Conservation (phyloP, 1,284 basidiomycete species). For the Cutaneotrichosporon cutaneum region DNA sequence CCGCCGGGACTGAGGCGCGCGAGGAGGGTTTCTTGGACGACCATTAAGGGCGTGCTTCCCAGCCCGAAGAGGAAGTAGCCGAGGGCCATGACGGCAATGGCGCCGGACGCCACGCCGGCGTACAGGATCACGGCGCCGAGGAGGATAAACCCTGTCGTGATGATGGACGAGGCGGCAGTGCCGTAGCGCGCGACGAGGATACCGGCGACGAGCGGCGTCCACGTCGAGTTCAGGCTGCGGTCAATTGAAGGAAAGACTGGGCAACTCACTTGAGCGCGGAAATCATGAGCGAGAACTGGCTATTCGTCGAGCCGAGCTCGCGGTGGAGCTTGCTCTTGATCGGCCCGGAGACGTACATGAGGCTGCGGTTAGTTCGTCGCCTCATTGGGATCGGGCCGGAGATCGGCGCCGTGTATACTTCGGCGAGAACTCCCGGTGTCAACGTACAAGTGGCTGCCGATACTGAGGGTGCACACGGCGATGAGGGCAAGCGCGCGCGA, state of each 20-base stretch:
- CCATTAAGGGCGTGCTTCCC: slow-evolving; percentile 71
- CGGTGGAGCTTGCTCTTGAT: slow-evolving; percentile 68
- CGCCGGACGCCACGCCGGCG: slow-evolving; percentile 22
- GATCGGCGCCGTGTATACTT: background rate
- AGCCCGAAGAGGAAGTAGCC: slow-evolving; percentile 68
- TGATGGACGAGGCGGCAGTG: slow-evolving; percentile 58
- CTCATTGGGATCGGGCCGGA: too few relatives aligned
- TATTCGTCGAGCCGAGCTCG: slow-evolving; percentile 71
- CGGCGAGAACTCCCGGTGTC: background rate
- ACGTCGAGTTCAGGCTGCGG: slow-evolving; percentile 68
- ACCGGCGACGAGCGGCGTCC: slow-evolving; percentile 73
- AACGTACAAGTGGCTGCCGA: slow-evolving; percentile 71
- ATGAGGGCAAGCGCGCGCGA: slow-evolving; percentile 57
- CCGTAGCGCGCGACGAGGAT: slow-evolving; percentile 63
- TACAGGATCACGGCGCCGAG: slow-evolving; percentile 56
- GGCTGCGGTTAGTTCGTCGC: slow-evolving; percentile 55
- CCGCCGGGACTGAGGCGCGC: slow-evolving; percentile 68
- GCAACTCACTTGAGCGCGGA: slow-evolving; percentile 59
- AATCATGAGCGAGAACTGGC: slow-evolving; percentile 71
- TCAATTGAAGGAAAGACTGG: background rate
- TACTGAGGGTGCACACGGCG: slow-evolving; percentile 69
- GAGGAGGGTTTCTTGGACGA: slow-evolving; percentile 55
- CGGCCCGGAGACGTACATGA: slow-evolving; percentile 68
- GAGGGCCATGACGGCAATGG: slow-evolving; percentile 31
- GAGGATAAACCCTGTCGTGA: slow-evolving; percentile 69